Conservation (phyloP, 1,139 yeast genomes). For the Saccharomyces hybrid region DNA sequence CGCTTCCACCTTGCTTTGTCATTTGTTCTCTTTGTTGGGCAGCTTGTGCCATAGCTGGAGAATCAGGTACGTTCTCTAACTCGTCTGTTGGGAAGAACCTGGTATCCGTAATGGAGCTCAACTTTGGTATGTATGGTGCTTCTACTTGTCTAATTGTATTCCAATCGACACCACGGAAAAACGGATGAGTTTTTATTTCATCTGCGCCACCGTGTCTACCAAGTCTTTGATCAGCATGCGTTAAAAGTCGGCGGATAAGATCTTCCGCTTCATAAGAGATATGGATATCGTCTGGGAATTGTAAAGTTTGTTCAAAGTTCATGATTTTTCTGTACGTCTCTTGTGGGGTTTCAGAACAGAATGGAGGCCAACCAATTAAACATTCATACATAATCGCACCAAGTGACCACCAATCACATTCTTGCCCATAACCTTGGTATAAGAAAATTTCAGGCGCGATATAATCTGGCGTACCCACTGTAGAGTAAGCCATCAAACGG, state of each 20-base stretch:
- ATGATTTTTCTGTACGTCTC: slow-evolving; percentile 92
- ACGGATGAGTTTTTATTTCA: slow-evolving; percentile 87
- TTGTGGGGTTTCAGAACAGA: slow-evolving; percentile 97
- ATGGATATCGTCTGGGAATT: slow-evolving; percentile 93
- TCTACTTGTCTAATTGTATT: slow-evolving; percentile 82
- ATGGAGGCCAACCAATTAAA: slow-evolving; percentile 98
- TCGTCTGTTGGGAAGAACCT: slow-evolving; percentile 98
- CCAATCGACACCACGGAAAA: slow-evolving; percentile 97
- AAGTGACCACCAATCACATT: slow-evolving; percentile 99
- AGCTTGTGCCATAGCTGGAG: slow-evolving; percentile 76
- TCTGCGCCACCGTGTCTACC: slow-evolving; percentile 93
- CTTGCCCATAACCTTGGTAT: slow-evolving; percentile 97
- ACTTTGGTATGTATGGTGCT: slow-evolving; percentile 87
- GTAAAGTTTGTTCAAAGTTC: slow-evolving; percentile 89
- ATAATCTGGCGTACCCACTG: slow-evolving; percentile 98
- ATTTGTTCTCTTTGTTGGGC: slow-evolving; percentile 45
- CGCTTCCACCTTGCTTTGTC: slow-evolving; percentile 33
- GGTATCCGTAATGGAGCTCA: slow-evolving; percentile 87
- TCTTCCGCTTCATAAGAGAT: slow-evolving; percentile 92
- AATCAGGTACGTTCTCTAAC: slow-evolving; percentile 88
- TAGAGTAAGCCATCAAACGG: slow-evolving; percentile 93
- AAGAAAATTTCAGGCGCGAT: slow-evolving; percentile 97
- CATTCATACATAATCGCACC: slow-evolving; percentile 99
- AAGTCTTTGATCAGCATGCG: slow-evolving; percentile 75
- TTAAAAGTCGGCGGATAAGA: slow-evolving; percentile 71